Conservation (phyloP, 2,329 filamentous ascomycete species). For the Hypoxylon sp. region DNA sequence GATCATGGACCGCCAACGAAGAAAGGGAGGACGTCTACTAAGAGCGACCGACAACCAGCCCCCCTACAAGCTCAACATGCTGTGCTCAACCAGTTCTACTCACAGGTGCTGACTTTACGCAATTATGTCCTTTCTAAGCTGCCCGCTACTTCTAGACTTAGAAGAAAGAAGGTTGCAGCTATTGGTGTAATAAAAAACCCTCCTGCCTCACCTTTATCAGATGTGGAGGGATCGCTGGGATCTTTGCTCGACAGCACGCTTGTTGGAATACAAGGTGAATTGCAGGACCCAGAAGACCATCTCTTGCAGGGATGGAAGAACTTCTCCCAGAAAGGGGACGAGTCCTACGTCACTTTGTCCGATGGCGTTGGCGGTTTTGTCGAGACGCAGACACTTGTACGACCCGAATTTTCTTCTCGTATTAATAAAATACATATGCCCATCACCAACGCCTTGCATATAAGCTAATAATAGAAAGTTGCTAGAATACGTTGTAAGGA, state of each 20-base stretch:
- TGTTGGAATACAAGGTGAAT: slow-evolving; percentile 67
- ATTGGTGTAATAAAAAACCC: slow-evolving; percentile 56
- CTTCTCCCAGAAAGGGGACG: slow-evolving; percentile 75
- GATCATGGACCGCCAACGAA: slow-evolving; percentile 36
- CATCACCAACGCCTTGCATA: slow-evolving; percentile 20
- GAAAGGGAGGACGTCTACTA: slow-evolving; percentile 37
- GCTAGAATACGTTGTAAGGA: slow-evolving; percentile 83
- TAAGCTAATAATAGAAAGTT: slow-evolving; percentile 65
- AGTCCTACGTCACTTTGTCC: slow-evolving; percentile 69
- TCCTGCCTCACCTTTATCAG: slow-evolving; percentile 44
- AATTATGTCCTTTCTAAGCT: slow-evolving; percentile 78
- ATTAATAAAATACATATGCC: slow-evolving; percentile 22
- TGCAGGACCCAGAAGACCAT: slow-evolving; percentile 53
- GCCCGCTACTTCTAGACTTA: slow-evolving; percentile 74
- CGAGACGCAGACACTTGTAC: slow-evolving; percentile 76
- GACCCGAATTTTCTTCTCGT: slow-evolving; percentile 44
- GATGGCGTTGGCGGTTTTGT: slow-evolving; percentile 60
- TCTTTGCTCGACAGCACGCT: slow-evolving; percentile 78
- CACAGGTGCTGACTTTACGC: slow-evolving; percentile 75
- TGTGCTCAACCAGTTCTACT: slow-evolving; percentile 78
- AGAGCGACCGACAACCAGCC: slow-evolving; percentile 9
- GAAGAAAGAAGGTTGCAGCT: slow-evolving; percentile 69
- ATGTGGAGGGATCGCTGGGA: slow-evolving; percentile 62
- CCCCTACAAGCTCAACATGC: slow-evolving; percentile 64
- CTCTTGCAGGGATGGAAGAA: slow-evolving; percentile 70